Evolutionary conservation across 139 green algal species (phyloP).

Genomic region (Chlorella sp.): DNA sequence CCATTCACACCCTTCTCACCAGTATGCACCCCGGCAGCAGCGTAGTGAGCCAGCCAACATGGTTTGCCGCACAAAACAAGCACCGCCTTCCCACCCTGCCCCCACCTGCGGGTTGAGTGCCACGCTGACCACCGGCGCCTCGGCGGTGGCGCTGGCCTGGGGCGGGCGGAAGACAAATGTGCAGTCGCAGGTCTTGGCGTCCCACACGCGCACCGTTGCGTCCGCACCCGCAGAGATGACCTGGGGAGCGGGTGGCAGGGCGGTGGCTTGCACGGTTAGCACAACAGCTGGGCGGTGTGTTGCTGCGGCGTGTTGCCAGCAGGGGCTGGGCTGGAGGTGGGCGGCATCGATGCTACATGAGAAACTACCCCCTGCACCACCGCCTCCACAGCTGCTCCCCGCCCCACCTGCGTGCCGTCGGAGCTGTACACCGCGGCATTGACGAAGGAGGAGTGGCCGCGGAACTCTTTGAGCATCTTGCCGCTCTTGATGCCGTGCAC

Average conservation of each 20-base stretch:
- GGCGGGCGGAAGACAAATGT: slow-evolving; percentile 68
- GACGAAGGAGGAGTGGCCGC: slow-evolving; percentile 95
- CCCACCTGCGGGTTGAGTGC: slow-evolving; percentile 64
- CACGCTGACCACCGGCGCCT: slow-evolving; percentile 80
- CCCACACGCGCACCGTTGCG: slow-evolving; percentile 93
- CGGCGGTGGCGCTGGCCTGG: slow-evolving; percentile 40
- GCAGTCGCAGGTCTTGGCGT: slow-evolving; percentile 92
- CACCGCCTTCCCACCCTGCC: too few relatives aligned
- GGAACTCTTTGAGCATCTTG: slow-evolving; percentile 97
- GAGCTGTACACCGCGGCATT: slow-evolving; percentile 85
- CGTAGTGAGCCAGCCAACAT: too few relatives aligned
- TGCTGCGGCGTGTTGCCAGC: too few relatives aligned
- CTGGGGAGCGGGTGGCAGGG: neutral
- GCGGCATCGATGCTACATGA: too few relatives aligned
- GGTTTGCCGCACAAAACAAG: too few relatives aligned
- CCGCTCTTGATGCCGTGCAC: slow-evolving; percentile 98
- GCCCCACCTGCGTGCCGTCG: slow-evolving; percentile 72
- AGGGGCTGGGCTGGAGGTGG: too few relatives aligned
- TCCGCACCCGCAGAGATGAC: slow-evolving; percentile 85
- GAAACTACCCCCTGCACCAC: too few relatives aligned
- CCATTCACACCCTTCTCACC: too few relatives aligned
- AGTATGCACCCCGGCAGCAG: too few relatives aligned
- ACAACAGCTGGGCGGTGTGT: too few relatives aligned
- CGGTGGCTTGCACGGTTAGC: neutral
- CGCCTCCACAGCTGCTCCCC: too few relatives aligned